Evolutionary conservation across 2,329 filamentous ascomycete genomes (phyloP).

Genomic region (Neophaeococcomyces mojaviensis): DNA sequence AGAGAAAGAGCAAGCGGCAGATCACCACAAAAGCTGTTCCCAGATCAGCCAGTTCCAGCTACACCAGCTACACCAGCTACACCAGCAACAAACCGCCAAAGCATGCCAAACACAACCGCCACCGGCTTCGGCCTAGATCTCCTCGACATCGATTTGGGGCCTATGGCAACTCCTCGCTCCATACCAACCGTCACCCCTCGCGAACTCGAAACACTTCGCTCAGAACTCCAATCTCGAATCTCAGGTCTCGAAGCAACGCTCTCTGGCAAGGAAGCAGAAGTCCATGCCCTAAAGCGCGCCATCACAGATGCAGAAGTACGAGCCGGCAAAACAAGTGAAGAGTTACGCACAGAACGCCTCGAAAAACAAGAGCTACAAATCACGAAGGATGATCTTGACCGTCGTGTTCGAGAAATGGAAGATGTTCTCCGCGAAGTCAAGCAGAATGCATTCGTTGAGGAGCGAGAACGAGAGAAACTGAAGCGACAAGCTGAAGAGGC

Average conservation of each 20-base stretch:
- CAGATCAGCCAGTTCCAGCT: constrained; percentile 16
- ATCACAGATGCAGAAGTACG: constrained; percentile 86
- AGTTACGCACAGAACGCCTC: constrained; percentile 67
- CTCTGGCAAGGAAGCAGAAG: constrained; percentile 87
- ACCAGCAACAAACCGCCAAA: constrained; percentile 23
- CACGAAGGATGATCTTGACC: constrained; percentile 78
- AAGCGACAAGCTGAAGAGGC: constrained; percentile 67
- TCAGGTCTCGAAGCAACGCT: constrained; percentile 88
- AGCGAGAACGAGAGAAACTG: constrained; percentile 74
- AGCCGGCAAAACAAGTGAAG: constrained; percentile 77
- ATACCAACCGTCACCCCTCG: constrained; percentile 84
- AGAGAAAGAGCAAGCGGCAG: constrained; percentile 21
- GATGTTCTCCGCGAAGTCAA: constrained; percentile 69
- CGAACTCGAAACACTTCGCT: constrained; percentile 88
- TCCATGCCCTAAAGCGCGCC: constrained; percentile 75
- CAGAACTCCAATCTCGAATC: constrained; percentile 82
- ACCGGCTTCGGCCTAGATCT: constrained; percentile 35
- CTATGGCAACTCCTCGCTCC: constrained; percentile 82
- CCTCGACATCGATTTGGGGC: constrained; percentile 88
- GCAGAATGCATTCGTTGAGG: constrained; percentile 69
- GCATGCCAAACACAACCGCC: constrained; percentile 16
- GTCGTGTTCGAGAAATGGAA: constrained; percentile 78
- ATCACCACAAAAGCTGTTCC: constrained; percentile 23
- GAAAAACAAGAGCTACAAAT: constrained; percentile 63
- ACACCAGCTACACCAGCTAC: constrained; percentile 25